Evolutionary conservation across 345 rosid species (phyloP).

Genomic region (Gossypium longicalyx): DNA sequence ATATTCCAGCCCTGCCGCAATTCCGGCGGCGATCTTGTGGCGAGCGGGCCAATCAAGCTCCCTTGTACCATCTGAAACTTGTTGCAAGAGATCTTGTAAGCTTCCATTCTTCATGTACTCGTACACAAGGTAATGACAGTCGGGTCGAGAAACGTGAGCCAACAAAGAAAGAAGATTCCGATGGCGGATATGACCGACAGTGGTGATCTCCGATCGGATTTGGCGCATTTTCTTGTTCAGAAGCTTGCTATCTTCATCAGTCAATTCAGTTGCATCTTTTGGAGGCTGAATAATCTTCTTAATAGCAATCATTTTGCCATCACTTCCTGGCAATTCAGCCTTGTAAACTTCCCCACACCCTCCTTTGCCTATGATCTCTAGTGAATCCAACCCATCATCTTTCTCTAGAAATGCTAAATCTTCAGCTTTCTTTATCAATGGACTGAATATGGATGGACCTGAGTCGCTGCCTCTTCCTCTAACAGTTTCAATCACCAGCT

Average conservation of each 20-base stretch:
- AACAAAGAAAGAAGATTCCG: slow-evolving; percentile 71
- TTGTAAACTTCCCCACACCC: slow-evolving; percentile 91
- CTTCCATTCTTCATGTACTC: slow-evolving; percentile 96
- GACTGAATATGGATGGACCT: slow-evolving; percentile 70
- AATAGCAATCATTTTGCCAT: slow-evolving; percentile 65
- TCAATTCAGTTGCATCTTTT: slow-evolving; percentile 59
- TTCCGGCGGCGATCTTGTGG: slow-evolving; percentile 66
- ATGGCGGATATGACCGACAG: slow-evolving; percentile 82
- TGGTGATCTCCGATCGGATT: slow-evolving; percentile 67
- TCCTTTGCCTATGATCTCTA: slow-evolving; percentile 70
- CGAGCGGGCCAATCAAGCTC: slow-evolving; percentile 70
- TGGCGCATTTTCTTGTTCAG: slow-evolving; percentile 79
- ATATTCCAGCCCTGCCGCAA: slow-evolving; percentile 85
- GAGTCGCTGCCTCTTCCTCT: slow-evolving; percentile 41
- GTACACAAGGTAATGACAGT: slow-evolving; percentile 75
- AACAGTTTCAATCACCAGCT: slow-evolving; percentile 41
- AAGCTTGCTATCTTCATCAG: slow-evolving; percentile 61
- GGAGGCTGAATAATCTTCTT: slow-evolving; percentile 75
- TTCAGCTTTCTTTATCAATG: slow-evolving; percentile 71
- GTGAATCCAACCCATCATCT: slow-evolving; percentile 49
- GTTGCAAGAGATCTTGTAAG: slow-evolving; percentile 50
- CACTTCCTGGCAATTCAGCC: slow-evolving; percentile 65
- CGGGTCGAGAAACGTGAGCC: slow-evolving; percentile 71
- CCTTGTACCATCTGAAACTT: slow-evolving; percentile 38
- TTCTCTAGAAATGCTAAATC: slow-evolving; percentile 77